Percentiles rank a stretch among this genome's conserved stretches.
phyloP scores from a whole-genome alignment of 2,329 filamentous ascomycete genomes.

The Aspergillus sp. region DNA sequence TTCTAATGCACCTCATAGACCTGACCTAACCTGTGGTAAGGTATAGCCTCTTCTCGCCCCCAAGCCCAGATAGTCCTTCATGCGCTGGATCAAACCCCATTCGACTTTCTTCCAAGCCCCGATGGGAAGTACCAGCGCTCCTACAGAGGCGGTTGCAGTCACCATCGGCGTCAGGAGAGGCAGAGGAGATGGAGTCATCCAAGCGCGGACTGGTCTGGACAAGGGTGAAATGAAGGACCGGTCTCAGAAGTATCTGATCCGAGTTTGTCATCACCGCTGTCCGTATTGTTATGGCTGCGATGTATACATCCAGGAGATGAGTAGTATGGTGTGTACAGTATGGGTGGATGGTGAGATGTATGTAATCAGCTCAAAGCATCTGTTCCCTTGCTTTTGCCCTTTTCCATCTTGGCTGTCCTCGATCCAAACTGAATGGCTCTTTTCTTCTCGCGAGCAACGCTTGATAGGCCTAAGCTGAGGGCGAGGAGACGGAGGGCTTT shows the following conservation, averaged over 20 bases:
- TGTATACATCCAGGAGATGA: neutral
- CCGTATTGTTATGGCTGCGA: constrained; percentile 1
- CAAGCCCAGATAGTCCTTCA: neutral
- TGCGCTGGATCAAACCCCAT: neutral
- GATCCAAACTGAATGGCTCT: constrained; percentile 86
- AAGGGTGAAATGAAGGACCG: constrained; percentile 16
- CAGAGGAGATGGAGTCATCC: neutral
- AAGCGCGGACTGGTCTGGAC: constrained; percentile 3
- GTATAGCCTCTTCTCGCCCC: neutral
- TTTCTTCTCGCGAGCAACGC: constrained; percentile 86
- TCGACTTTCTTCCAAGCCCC: neutral
- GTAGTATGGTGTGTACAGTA: constrained; percentile 1
- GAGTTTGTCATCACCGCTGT: constrained; percentile 47
- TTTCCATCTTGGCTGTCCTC: constrained; percentile 81
- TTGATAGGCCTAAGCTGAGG: constrained; percentile 70
- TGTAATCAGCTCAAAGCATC: constrained; percentile 48
- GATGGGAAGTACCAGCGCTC: constrained; percentile 22
- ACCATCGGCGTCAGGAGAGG: neutral
- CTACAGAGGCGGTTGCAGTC: constrained; percentile 23
- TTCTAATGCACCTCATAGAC: constrained; percentile 30
- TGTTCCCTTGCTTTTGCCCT: constrained; percentile 68
- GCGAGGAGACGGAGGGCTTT: constrained; percentile 78
- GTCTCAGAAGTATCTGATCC: constrained; percentile 51
- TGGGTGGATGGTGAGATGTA: neutral
- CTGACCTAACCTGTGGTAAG: neutral